Conservation (phyloP, 116 monocot genomes). For the Zostera marina region DNA sequence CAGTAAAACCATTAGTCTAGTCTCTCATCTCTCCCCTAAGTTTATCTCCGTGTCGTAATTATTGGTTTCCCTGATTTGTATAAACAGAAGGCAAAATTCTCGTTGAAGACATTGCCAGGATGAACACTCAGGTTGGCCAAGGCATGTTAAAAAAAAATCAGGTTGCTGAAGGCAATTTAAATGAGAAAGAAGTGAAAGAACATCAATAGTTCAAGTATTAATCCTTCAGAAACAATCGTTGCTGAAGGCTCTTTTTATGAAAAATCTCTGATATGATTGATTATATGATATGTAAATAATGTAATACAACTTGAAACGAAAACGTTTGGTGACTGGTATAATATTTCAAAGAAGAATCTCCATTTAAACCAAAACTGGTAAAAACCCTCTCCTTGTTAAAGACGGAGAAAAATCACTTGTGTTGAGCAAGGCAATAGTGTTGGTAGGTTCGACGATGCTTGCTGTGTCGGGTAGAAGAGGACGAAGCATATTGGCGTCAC, state of each 20-base stretch:
- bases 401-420: no score
- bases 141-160: slow-evolving; percentile 16
- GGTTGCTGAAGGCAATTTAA: slow-evolving; percentile 23
- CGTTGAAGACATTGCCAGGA: slow-evolving; percentile 80
- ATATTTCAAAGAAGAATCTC: no score
- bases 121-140: slow-evolving; percentile 37
- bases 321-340: no score
- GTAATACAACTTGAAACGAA: no score
- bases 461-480: not conserved
- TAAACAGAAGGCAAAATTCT: slow-evolving; percentile 78
- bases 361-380: no score
- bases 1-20: not conserved
- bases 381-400: no score
- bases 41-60: not conserved
- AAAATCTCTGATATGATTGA: no score
- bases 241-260: no score
- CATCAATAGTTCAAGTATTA: not conserved
- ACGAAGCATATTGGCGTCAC: not conserved
- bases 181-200: slow-evolving; percentile 16
- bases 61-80: not conserved
- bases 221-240: not conserved
- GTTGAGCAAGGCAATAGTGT: no score
- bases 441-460: no score
- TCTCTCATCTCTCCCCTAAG: not conserved
- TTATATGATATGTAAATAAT: no score